These are phyloP conservation scores for Termitomyces sp. DNA, from an alignment of 768 basidiomycete genomes.

Conservation along the genomic window DNA sequence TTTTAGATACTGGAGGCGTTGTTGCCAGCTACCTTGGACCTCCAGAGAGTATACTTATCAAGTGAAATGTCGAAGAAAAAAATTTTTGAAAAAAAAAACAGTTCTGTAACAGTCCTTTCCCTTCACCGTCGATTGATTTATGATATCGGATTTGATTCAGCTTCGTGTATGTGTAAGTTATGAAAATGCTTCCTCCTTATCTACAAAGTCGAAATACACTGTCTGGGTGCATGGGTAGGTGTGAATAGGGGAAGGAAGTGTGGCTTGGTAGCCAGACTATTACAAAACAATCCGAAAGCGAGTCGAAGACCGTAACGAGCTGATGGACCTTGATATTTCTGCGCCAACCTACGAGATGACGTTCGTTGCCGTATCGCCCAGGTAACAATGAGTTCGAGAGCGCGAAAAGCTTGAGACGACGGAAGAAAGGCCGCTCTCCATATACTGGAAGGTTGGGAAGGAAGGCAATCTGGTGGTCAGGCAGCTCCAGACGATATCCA, in stretches of 20 bases:
- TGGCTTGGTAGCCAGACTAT: slow-evolving; percentile 16
- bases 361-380: not conserved
- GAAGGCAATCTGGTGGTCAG: not conserved
- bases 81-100: too few relatives aligned
- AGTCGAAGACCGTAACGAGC: not conserved
- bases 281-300: not conserved
- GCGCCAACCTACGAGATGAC: not conserved
- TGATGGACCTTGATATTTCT: not conserved
- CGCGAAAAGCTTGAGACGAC: not conserved
- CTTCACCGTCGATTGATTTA: not conserved
- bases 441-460: not conserved
- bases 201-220: too few relatives aligned
- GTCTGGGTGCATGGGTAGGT: slow-evolving; percentile 13
- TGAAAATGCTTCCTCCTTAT: too few relatives aligned
- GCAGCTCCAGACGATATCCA: not conserved
- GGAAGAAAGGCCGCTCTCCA: not conserved
- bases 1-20: slow-evolving; percentile 53
- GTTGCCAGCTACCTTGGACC: slow-evolving; percentile 58
- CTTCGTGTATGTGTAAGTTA: too few relatives aligned
- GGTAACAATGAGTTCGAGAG: not conserved
- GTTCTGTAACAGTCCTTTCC: not conserved
- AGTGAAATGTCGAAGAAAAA: not conserved
- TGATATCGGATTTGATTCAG: not conserved
- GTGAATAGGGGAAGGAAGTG: slow-evolving; percentile 14
- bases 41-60: slow-evolving; percentile 45